phyloP scores from a whole-genome alignment of 2,329 filamentous ascomycete species.

The Pyricularia sp. region DNA sequence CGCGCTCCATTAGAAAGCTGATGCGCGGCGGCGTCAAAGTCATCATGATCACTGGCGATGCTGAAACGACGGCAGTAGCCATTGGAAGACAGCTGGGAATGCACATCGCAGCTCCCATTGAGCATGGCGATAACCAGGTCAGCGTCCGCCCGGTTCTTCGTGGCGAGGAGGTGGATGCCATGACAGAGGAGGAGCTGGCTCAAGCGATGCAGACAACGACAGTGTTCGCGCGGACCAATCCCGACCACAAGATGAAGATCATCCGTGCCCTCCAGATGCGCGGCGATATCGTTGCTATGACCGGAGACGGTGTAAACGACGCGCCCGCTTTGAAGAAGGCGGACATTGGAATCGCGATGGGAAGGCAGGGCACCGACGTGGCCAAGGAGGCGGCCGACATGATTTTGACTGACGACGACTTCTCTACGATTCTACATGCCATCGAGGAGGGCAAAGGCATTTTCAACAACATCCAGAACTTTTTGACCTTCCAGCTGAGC shows the following conservation, averaged over 20 bases:
- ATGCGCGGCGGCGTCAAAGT: conserved; percentile 93
- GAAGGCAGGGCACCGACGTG: conserved; percentile 84
- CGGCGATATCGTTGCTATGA: conserved; percentile 97
- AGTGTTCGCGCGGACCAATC: conserved; percentile 91
- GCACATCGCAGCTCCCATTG: conserved; percentile 50
- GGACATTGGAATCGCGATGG: conserved; percentile 97
- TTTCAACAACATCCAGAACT: conserved; percentile 99
- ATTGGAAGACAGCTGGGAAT: conserved; percentile 95
- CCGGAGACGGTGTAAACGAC: conserved; percentile 95
- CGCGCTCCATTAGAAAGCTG: conserved; percentile 73
- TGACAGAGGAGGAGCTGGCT: conserved; percentile 75
- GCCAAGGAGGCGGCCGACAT: conserved; percentile 94
- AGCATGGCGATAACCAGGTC: conserved; percentile 39
- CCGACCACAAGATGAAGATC: conserved; percentile 97
- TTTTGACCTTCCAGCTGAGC: conserved; percentile 94
- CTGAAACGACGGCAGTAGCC: conserved; percentile 84
- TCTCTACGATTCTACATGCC: conserved; percentile 80
- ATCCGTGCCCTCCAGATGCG: conserved; percentile 80
- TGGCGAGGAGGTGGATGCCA: conserved; percentile 84
- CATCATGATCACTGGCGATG: conserved; percentile 98
- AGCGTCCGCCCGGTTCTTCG: conserved; percentile 61
- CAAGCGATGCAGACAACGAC: conserved; percentile 78
- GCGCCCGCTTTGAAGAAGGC: conserved; percentile 93
- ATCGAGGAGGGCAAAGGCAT: conserved; percentile 99
- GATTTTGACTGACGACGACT: conserved; percentile 83